Evolutionary conservation across 176 grass and related monocot genomes (phyloP).

Genomic region (Oryza meyeriana): DNA sequence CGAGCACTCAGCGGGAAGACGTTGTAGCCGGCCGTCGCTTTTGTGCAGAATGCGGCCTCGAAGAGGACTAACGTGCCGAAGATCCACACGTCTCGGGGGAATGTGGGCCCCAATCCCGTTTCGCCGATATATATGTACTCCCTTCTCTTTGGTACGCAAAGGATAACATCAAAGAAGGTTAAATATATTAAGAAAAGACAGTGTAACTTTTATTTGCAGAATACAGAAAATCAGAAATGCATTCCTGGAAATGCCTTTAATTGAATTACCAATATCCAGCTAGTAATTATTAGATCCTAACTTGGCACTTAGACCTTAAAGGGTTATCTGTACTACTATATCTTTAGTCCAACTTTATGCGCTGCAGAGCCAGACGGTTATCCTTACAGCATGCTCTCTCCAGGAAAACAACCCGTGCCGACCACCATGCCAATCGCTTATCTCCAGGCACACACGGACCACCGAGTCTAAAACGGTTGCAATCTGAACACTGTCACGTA

Average conservation of each 20-base stretch:
- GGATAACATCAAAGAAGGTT: too few species aligned
- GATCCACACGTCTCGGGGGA: too few species aligned
- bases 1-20: too few species aligned
- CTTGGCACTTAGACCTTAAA: neutral
- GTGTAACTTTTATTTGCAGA: too few species aligned
- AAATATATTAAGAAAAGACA: too few species aligned
- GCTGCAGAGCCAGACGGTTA: too few species aligned
- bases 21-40: too few species aligned
- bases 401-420: neutral
- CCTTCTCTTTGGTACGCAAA: too few species aligned
- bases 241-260: neutral
- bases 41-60: too few species aligned
- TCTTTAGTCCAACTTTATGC: neutral
- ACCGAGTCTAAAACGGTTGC: neutral
- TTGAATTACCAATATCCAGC: neutral
- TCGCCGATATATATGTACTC: too few species aligned
- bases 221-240: neutral
- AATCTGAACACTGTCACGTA: neutral
- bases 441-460: neutral
- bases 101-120: too few species aligned
- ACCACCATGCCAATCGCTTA: neutral
- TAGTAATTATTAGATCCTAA: neutral
- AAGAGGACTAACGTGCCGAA: too few species aligned
- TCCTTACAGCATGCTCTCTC: neutral
- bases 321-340: neutral